Percentiles rank a stretch among this genome's conserved stretches.
Conservation (phyloP, 768 basidiomycete species). For the Leucocoprinus sp. region DNA sequence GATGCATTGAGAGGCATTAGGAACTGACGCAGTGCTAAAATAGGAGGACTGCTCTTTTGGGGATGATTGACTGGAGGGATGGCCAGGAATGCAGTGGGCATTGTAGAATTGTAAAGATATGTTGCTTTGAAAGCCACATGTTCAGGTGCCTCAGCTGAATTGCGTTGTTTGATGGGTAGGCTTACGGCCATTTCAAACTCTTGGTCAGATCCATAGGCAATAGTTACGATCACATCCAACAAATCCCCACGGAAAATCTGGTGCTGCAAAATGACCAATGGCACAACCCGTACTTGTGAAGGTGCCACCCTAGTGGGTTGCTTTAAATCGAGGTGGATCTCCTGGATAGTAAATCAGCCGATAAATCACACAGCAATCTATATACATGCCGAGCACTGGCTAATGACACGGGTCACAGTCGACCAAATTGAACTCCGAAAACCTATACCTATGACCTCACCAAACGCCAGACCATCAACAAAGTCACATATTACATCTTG, state of each 20-base stretch:
- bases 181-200: constrained; percentile 22
- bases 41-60: constrained; percentile 33
- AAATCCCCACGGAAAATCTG: constrained; percentile 24
- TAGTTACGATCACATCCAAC: constrained; percentile 30
- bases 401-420: constrained; percentile 28
- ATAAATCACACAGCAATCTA: background rate
- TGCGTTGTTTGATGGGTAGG: constrained; percentile 38
- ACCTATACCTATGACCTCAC: constrained; percentile 58
- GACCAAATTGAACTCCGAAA: constrained; percentile 51
- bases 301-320: constrained; percentile 40
- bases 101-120: constrained; percentile 47
- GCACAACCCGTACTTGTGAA: constrained; percentile 54
- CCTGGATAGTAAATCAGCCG: constrained; percentile 14
- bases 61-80: constrained; percentile 39
- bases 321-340: constrained; percentile 21
- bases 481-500: constrained; percentile 61
- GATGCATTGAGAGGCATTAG: constrained; percentile 4
- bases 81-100: constrained; percentile 50
- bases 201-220: constrained; percentile 20
- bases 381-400: constrained; percentile 1
- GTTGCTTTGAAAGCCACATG: constrained; percentile 41
- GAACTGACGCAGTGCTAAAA: constrained; percentile 57
- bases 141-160: constrained; percentile 28
- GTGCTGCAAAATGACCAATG: constrained; percentile 28
- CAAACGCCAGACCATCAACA: constrained; percentile 69